Base-by-base conservation (phyloP, 208 protist genomes). In the Crithidia sp. region DNA sequence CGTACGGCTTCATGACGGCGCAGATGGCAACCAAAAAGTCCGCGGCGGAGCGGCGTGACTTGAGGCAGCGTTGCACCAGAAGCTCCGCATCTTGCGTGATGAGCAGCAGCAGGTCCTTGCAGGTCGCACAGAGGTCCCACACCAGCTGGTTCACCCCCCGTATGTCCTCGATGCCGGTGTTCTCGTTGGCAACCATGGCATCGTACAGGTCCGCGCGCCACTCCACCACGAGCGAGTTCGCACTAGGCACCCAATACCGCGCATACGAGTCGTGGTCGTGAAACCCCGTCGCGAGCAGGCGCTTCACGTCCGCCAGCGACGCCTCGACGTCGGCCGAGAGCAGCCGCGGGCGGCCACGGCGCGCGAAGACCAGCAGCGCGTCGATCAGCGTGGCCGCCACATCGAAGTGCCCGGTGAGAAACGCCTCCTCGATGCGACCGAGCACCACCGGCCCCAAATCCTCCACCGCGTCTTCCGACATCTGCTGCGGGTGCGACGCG, bases 21-120 rank as follows among this genome's bases (percentile, higher is more conserved):
- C 89, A 95, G 37, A 90, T 59, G 10, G 86, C 92, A 10, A 84
- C 80, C 13, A 91, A 53, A 57, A 91, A 96, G 67, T 91, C 83
- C 13, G 84, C 68, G 17, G 89, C 71, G 40, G 79, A 79, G n/a
- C 88, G 79, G 36, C 83, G 58, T 40, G 80, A 69, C 12, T 84
- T 67, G 43, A 60, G 28, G 60, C 92, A 96, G 17, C 77, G 81
- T 45, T 88, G 43, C 39, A 76, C 64, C 55, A 96, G 67, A 59
- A 79, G 49, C 52, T 44, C 53, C 5, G 81, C 85, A 57, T 96
- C 92, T 5, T 90, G 84, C 67, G 81, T 94, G 41, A 89, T 82
- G 74, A 93, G 82, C 7, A 94, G 56, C 28, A 96, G 77, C 12
- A 95, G 44, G 70, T 92, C 82, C 17, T 91, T 40, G 60, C 77